Evolutionary conservation across 148 eudicot species (phyloP), one percentile per base, ranked within the genome.

Genomic region (Gaultheria prostrata): DNA sequence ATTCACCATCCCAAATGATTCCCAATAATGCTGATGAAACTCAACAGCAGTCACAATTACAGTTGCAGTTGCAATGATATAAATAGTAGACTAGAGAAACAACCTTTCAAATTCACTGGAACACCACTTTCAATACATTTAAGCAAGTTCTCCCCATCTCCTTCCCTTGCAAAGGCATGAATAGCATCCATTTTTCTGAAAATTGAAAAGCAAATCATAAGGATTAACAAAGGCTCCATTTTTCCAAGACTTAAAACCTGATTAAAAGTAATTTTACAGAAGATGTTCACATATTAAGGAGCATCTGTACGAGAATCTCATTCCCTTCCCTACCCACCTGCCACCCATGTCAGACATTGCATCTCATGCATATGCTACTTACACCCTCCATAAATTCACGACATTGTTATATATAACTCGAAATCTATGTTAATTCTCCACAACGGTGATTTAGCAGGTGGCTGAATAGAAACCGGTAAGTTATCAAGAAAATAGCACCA

Each of bases 91-190:
- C 24, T 30, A 26, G 10, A 33, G 78, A 39, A 59, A 84, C 86
- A 61, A 96, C 99, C 99, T 87, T 93, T 93, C 12, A 85, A 17
- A 88, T 97, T 87, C 72, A 93, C 93, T 8, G 93, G 82, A 81
- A 92, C 91, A 75, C 96, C 98, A 86, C 85, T 89, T 83, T 89
- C 93, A 53, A 93, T 88, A 88, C 98, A 91, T 89, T 92, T 95
- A 76, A 90, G 89, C 92, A 95, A 85, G 84, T 90, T 93, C 74
- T 87, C 92, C 21, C 86, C 86, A 79, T 97, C 98, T 78, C 99
- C 98, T 86, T 95, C 99, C 84, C 99, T 90, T 39, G 98, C 99
- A 87, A 92, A 97, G 69, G 87, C 93, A 89, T 97, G 99, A 67
- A 93, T 88, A 8, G 93, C 99, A 85, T 97, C 98, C 94, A 95